Conservation (phyloP, 2,329 filamentous ascomycete genomes). For the Arthroderma uncinatum region DNA sequence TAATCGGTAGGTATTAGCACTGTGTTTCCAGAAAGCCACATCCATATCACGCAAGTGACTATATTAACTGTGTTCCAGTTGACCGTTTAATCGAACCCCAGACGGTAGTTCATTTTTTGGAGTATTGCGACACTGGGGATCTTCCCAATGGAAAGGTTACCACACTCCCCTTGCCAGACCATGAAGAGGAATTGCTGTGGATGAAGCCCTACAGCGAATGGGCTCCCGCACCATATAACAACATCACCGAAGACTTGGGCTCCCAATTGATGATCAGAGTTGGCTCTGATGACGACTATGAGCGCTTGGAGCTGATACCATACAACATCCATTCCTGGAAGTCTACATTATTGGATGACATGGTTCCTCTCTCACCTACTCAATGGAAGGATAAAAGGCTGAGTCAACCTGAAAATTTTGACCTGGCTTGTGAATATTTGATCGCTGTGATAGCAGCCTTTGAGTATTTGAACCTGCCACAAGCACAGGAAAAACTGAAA, state of each 20-base stretch:
- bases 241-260: not conserved
- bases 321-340: slow-evolving; percentile 21
- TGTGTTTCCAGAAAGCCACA: not conserved
- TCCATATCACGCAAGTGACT: not conserved
- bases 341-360: slow-evolving; percentile 19
- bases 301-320: slow-evolving; percentile 16
- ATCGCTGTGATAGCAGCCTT: slow-evolving; percentile 18
- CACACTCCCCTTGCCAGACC: not conserved
- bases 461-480: slow-evolving; percentile 18
- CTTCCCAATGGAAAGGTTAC: slow-evolving; percentile 18
- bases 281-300: slow-evolving; percentile 11
- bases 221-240: not conserved
- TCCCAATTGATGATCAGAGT: slow-evolving; percentile 11
- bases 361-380: slow-evolving; percentile 20
- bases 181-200: slow-evolving; percentile 12
- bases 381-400: slow-evolving; percentile 19
- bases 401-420: slow-evolving; percentile 15
- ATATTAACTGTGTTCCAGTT: slow-evolving; percentile 12
- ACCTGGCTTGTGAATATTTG: slow-evolving; percentile 19
- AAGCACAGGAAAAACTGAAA: slow-evolving; percentile 13
- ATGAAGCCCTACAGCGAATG: not conserved
- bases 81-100: slow-evolving; percentile 23
- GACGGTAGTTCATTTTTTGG: slow-evolving; percentile 16
- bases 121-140: slow-evolving; percentile 8
- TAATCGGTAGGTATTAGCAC: not conserved